Evolutionary conservation across 208 protist genomes (phyloP).

Genomic region (Crithidia expoeki): DNA sequence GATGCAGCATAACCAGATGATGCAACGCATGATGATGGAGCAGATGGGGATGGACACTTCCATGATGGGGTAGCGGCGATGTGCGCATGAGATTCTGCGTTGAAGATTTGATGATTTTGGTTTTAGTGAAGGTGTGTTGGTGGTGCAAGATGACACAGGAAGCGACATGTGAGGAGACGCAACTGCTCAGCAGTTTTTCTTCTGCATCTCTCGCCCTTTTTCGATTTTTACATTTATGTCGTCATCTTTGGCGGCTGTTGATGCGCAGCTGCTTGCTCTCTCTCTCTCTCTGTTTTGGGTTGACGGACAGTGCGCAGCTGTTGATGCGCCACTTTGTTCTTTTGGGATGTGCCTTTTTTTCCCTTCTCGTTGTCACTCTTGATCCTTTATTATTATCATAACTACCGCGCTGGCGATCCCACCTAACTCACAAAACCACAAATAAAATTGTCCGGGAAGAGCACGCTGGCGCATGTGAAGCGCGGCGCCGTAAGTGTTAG

Average conservation of each 20-base stretch:
- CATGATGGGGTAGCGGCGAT: conserved; percentile 36
- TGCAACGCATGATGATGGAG: conserved; percentile 91
- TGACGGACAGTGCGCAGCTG: not conserved
- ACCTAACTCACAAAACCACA: not conserved
- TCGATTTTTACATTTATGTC: conserved; percentile 6
- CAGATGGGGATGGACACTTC: conserved; percentile 83
- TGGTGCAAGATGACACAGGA: too few species aligned
- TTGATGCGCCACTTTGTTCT: not conserved
- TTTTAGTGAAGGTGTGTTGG: too few species aligned
- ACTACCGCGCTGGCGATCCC: not conserved
- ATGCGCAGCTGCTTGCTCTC: not conserved
- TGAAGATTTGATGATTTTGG: too few species aligned
- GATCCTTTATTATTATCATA: not conserved
- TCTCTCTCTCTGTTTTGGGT: conserved; percentile 2
- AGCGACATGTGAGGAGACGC: too few species aligned
- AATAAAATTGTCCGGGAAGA: not conserved
- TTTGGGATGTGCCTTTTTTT: not conserved
- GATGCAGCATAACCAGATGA: conserved; percentile 83
- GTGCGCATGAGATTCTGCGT: too few species aligned
- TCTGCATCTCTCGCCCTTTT: conserved; percentile 8
- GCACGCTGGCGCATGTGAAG: too few species aligned
- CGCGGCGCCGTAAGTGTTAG: too few species aligned
- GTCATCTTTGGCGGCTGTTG: not conserved
- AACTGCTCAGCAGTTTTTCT: too few species aligned
- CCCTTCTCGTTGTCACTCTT: conserved; percentile 1